These are phyloP conservation scores for Linum tenue DNA, from an alignment of 345 rosid species.

Conservation along the genomic window DNA sequence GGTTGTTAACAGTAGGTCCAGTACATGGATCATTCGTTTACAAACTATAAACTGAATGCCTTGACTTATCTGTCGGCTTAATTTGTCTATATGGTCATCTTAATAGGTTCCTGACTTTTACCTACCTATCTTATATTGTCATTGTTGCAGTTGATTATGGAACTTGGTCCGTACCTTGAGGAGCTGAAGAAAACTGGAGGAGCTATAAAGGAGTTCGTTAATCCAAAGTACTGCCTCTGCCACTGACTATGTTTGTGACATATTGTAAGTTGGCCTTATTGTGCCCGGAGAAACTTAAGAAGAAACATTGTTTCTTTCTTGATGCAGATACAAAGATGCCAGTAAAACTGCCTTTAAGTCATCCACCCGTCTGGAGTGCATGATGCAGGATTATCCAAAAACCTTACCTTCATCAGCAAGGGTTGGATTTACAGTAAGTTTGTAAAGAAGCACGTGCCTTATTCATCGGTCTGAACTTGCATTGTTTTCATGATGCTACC, in stretches of 20 bases:
- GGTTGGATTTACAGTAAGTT: constrained; percentile 83
- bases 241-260: constrained; percentile 3
- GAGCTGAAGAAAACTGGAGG: constrained; percentile 91
- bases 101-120: too few species aligned
- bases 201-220: constrained; percentile 90
- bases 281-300: neutral
- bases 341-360: constrained; percentile 81
- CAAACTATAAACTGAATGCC: too few species aligned
- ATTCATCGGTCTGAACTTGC: too few species aligned
- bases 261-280: too few species aligned
- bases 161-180: constrained; percentile 70
- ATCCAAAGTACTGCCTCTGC: constrained; percentile 66
- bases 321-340: constrained; percentile 78
- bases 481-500: too few species aligned
- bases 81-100: too few species aligned
- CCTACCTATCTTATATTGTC: too few species aligned
- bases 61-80: too few species aligned
- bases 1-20: too few species aligned
- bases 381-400: constrained; percentile 99
- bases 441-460: too few species aligned
- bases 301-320: constrained; percentile 3
- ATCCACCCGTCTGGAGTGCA: constrained; percentile 88
- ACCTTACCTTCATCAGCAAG: constrained; percentile 77
- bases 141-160: constrained; percentile 62
- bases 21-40: too few species aligned